phyloP scores from a whole-genome alignment of 2,329 filamentous ascomycete genomes.

The Aspergillus viridinutans region DNA sequence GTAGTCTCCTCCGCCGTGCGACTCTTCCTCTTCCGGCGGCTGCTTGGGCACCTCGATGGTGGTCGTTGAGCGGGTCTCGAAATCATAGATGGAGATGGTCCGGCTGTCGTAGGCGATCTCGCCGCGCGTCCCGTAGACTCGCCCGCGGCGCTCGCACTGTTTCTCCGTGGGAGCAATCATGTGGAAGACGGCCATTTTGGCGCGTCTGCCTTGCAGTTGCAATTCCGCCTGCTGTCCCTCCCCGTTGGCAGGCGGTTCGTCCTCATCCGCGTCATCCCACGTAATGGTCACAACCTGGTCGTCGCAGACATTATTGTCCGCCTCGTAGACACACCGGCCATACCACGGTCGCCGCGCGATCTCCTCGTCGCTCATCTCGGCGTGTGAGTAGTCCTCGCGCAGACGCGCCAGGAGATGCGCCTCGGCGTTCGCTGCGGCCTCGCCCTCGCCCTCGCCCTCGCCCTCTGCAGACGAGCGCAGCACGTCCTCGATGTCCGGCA shows the following conservation, averaged over 20 bases:
- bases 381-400: constrained; percentile 52
- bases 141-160: constrained; percentile 78
- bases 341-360: constrained; percentile 63
- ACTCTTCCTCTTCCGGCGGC: constrained; percentile 51
- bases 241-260: too few relatives aligned
- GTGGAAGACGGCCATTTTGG: constrained; percentile 86
- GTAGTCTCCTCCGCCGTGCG: constrained; percentile 73
- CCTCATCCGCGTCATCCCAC: constrained; percentile 62
- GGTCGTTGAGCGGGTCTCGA: constrained; percentile 53
- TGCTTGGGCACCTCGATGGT: constrained; percentile 58
- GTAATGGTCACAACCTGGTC: constrained; percentile 84
- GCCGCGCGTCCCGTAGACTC: constrained; percentile 80
- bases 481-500: constrained; percentile 84
- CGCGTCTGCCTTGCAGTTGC: too few relatives aligned
- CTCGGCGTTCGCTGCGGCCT: constrained; percentile 38
- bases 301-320: constrained; percentile 90
- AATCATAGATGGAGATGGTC: constrained; percentile 71
- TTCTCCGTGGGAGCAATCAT: constrained; percentile 89
- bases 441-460: constrained; percentile 23
- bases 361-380: constrained; percentile 50
- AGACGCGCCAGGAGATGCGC: constrained; percentile 48
- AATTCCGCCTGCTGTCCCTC: too few relatives aligned
- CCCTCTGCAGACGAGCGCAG: constrained; percentile 42
- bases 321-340: constrained; percentile 90
- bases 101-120: constrained; percentile 82